phyloP scores from a whole-genome alignment of 2,329 filamentous ascomycete genomes.

The Aspergillus aculeatinus region DNA sequence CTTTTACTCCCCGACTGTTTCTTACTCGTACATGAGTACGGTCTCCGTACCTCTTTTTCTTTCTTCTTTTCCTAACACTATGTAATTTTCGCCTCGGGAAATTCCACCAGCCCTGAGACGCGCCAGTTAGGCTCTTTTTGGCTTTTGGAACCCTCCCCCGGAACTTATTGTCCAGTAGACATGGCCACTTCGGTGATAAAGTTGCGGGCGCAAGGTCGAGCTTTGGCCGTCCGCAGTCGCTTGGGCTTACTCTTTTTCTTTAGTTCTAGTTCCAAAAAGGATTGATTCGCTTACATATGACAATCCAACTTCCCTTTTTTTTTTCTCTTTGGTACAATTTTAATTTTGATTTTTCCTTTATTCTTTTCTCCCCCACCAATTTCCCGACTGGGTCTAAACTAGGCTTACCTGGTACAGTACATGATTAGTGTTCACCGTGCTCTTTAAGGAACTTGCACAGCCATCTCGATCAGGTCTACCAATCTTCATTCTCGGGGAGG shows the following conservation, averaged over 20 bases:
- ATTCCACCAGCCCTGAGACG: not conserved
- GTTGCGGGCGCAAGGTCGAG: constrained; percentile 19
- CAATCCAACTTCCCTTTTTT: not conserved
- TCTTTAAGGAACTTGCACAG: not conserved
- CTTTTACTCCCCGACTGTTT: not conserved
- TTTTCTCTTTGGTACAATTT: no score
- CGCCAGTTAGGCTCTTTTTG: not conserved
- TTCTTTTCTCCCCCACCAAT: no score
- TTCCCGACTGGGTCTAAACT: not conserved
- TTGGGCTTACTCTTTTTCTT: constrained; percentile 1
- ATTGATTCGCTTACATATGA: not conserved
- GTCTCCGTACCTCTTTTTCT: no score
- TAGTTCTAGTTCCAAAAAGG: not conserved
- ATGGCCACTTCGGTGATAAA: constrained; percentile 16
- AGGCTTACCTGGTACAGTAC: not conserved
- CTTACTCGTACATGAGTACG: no score
- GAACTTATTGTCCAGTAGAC: constrained; percentile 19
- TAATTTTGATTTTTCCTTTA: no score
- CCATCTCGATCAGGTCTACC: not conserved
- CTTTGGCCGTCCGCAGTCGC: constrained; percentile 13
- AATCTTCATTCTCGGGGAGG: not conserved
- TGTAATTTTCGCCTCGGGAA: not conserved
- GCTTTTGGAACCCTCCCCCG: constrained; percentile 2
- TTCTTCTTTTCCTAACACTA: no score
- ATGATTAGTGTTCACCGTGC: not conserved